phyloP scores from a whole-genome alignment of 257 asterid genomes.

The Jaltomata sinuosa region DNA sequence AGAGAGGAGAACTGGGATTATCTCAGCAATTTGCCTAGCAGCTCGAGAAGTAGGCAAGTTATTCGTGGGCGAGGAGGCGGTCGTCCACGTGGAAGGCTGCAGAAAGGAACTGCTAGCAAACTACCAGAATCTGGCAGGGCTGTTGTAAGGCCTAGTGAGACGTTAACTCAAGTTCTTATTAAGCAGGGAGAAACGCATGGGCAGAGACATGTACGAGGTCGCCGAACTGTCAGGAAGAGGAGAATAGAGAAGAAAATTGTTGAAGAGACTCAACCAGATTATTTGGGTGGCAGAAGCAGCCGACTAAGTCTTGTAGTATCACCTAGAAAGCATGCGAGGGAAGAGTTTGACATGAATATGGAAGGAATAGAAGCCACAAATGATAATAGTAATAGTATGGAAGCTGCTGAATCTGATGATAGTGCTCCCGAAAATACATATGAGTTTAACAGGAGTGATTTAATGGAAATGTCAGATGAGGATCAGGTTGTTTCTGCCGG shows the following conservation, averaged over 20 bases:
- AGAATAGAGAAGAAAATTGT: slow-evolving; percentile 41
- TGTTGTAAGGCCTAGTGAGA: slow-evolving; percentile 30
- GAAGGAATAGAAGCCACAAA: slow-evolving; percentile 19
- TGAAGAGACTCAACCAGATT: slow-evolving; percentile 25
- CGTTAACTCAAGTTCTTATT: slow-evolving; percentile 46
- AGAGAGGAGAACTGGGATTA: slow-evolving; percentile 48
- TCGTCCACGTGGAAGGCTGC: slow-evolving; percentile 59
- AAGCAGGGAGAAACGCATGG: slow-evolving; percentile 53
- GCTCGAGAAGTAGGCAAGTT: slow-evolving; percentile 42
- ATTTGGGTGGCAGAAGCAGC: slow-evolving; percentile 17
- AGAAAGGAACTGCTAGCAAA: slow-evolving; percentile 31
- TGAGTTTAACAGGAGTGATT: slow-evolving; percentile 27
- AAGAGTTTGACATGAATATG: slow-evolving; percentile 12
- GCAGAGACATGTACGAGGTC: slow-evolving; percentile 71
- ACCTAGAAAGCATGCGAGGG: slow-evolving; percentile 16
- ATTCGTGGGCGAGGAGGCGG: slow-evolving; percentile 55
- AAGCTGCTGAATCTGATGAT: slow-evolving; percentile 46
- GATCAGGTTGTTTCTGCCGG: slow-evolving; percentile 11
- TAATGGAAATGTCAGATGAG: slow-evolving; percentile 56
- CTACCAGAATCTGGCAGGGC: slow-evolving; percentile 29
- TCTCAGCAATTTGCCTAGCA: slow-evolving; percentile 31
- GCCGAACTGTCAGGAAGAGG: slow-evolving; percentile 62
- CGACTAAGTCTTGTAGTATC: slow-evolving; percentile 17
- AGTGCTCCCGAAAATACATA: slow-evolving; percentile 20
- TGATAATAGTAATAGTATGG: slow-evolving; percentile 42